phyloP scores from a whole-genome alignment of 495 filamentous ascomycete species.

The Thozetella sp. region DNA sequence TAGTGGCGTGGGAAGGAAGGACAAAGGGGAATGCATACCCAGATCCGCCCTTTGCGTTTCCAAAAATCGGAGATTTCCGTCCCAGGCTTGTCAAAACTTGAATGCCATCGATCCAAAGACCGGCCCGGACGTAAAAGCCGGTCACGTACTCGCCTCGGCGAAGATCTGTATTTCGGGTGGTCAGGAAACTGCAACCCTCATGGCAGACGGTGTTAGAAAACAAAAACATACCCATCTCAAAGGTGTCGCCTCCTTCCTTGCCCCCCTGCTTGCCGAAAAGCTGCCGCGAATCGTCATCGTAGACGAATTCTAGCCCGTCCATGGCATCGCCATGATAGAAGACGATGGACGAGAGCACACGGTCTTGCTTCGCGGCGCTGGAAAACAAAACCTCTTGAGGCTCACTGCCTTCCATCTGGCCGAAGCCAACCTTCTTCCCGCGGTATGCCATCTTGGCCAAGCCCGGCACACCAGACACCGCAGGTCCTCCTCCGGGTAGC shows the following conservation, averaged over 20 bases:
- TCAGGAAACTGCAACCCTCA: slow-evolving; percentile 12
- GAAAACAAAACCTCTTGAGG: slow-evolving; percentile 76
- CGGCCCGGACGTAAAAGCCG: slow-evolving; percentile 83
- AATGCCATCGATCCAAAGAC: slow-evolving; percentile 86
- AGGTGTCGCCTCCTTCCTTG: slow-evolving; percentile 72
- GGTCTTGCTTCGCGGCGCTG: slow-evolving; percentile 65
- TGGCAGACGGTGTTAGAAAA: background rate
- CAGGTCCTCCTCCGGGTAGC: background rate
- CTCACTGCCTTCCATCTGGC: slow-evolving; percentile 70
- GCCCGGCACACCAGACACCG: slow-evolving; percentile 32
- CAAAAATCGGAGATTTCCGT: slow-evolving; percentile 81
- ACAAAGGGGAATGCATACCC: slow-evolving; percentile 55
- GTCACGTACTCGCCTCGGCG: slow-evolving; percentile 83
- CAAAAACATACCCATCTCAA: slow-evolving; percentile 66
- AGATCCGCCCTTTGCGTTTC: slow-evolving; percentile 79
- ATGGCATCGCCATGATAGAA: slow-evolving; percentile 79
- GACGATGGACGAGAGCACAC: slow-evolving; percentile 73
- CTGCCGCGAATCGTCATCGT: slow-evolving; percentile 85
- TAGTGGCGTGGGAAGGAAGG: background rate
- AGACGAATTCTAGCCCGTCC: slow-evolving; percentile 90
- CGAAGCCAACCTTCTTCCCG: slow-evolving; percentile 75
- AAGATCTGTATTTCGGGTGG: slow-evolving; percentile 59
- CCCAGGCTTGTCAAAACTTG: slow-evolving; percentile 89
- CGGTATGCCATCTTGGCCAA: slow-evolving; percentile 76
- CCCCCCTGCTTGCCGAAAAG: slow-evolving; percentile 87